A percentile compares a stretch with the other conserved stretches of the same genome.
phyloP scores from a whole-genome alignment of 345 rosid species.

The Capsella bursapastoris region DNA sequence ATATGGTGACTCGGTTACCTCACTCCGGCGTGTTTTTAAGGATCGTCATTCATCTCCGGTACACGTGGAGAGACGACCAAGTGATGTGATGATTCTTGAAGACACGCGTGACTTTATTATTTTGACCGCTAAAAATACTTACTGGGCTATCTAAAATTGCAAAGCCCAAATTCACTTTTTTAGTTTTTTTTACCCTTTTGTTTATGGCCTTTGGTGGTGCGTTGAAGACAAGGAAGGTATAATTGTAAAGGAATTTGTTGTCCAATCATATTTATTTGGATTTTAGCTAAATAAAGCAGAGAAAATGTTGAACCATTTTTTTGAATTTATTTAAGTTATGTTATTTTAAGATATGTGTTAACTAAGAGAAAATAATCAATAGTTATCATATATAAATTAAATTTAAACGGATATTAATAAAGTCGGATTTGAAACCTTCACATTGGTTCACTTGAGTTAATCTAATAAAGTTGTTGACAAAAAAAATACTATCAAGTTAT shows the following conservation, averaged over 20 bases:
- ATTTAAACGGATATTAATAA: not conserved
- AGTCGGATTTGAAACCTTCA: not conserved
- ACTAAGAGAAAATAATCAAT: not conserved
- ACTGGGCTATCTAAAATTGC: slow-evolving; percentile 22
- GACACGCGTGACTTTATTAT: slow-evolving; percentile 10
- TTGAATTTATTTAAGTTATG: too few relatives aligned
- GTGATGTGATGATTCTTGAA: slow-evolving; percentile 1
- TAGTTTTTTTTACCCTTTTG: not conserved
- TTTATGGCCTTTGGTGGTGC: slow-evolving; percentile 18
- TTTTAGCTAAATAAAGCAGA: not conserved
- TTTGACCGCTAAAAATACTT: slow-evolving; percentile 16
- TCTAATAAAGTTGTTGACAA: too few relatives aligned
- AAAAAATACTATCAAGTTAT: too few relatives aligned
- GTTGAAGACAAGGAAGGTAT: not conserved
- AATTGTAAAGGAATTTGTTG: slow-evolving; percentile 3
- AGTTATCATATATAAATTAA: not conserved
- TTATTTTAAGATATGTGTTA: not conserved
- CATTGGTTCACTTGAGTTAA: too few relatives aligned
- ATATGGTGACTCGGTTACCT: slow-evolving; percentile 1
- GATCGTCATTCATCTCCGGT: slow-evolving; percentile 7
- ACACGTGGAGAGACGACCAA: slow-evolving; percentile 46
- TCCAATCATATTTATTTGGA: not conserved
- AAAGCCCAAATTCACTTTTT: not conserved
- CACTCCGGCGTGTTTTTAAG: slow-evolving; percentile 5
- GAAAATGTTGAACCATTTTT: too few relatives aligned